A percentile compares a stretch with the other conserved stretches of the same genome.
Evolutionary conservation across 1,139 yeast genomes (phyloP).

Genomic region (Scheffersomyces titani): DNA sequence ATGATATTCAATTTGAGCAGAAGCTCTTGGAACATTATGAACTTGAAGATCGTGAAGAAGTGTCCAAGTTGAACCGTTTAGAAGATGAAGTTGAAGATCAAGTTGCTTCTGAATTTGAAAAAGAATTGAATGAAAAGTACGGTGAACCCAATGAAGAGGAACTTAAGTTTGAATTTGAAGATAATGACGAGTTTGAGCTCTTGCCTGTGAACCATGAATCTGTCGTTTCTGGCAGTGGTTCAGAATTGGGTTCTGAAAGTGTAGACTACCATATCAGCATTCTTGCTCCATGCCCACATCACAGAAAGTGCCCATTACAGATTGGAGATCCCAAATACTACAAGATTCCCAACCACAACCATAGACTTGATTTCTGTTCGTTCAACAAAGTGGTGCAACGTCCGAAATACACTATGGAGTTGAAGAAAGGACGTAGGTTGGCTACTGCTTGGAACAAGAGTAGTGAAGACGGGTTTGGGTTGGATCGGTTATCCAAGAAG

Average conservation of each 20-base stretch:
- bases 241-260: slow-evolving; percentile 18
- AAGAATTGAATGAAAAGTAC: slow-evolving; percentile 36
- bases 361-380: slow-evolving; percentile 70
- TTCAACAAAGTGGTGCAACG: slow-evolving; percentile 73
- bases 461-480: slow-evolving; percentile 55
- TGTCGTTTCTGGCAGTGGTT: slow-evolving; percentile 6
- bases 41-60: slow-evolving; percentile 7
- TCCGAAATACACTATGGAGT: slow-evolving; percentile 75
- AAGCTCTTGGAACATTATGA: slow-evolving; percentile 30
- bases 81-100: neutral
- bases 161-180: slow-evolving; percentile 51
- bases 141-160: slow-evolving; percentile 48
- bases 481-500: slow-evolving; percentile 29
- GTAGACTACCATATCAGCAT: slow-evolving; percentile 59
- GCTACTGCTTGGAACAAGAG: slow-evolving; percentile 72
- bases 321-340: slow-evolving; percentile 71
- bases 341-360: slow-evolving; percentile 60
- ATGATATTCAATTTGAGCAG: slow-evolving; percentile 34
- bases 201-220: slow-evolving; percentile 22
- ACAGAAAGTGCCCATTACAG: slow-evolving; percentile 83
- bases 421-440: slow-evolving; percentile 76
- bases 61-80: slow-evolving; percentile 3
- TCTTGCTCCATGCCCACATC: slow-evolving; percentile 92
- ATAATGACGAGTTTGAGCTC: slow-evolving; percentile 40
- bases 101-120: slow-evolving; percentile 29